Conservation (phyloP, 805 yeast species). For the Yarrowia keelungensis region DNA sequence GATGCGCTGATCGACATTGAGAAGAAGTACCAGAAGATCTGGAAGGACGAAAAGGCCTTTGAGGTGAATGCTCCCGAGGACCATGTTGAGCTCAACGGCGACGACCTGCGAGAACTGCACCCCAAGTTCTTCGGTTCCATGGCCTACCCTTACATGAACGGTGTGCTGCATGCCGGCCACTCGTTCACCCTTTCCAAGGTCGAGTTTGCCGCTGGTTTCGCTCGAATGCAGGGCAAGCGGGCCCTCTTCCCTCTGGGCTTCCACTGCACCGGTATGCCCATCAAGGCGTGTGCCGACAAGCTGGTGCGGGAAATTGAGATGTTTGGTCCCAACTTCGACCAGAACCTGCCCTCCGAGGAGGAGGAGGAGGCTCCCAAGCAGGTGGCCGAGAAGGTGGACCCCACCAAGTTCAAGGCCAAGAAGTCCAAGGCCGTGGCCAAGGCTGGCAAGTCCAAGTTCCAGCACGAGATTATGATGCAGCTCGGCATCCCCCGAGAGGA, state of each 20-base stretch:
- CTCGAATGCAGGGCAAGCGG: constrained; percentile 90
- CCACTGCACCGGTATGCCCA: constrained; percentile 99
- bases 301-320: constrained; percentile 88
- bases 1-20: constrained; percentile 91
- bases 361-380: constrained; percentile 44
- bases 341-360: constrained; percentile 55
- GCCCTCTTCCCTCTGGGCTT: constrained; percentile 96
- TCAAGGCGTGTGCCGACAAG: constrained; percentile 92
- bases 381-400: constrained; percentile 66
- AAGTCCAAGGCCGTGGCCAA: constrained; percentile 94
- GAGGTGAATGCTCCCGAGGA: constrained; percentile 87
- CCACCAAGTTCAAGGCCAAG: constrained; percentile 88
- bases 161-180: constrained; percentile 97
- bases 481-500: constrained; percentile 86
- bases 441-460: constrained; percentile 92
- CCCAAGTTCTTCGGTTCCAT: constrained; percentile 91
- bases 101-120: constrained; percentile 74
- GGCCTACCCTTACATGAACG: constrained; percentile 99
- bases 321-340: constrained; percentile 80
- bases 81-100: constrained; percentile 68
- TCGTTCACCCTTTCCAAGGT: constrained; percentile 92
- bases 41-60: constrained; percentile 87
- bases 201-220: constrained; percentile 91
- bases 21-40: constrained; percentile 80
- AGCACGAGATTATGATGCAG: constrained; percentile 95